phyloP scores from a whole-genome alignment of 2,329 filamentous ascomycete genomes.

The Ceratocystis lukuohia region DNA sequence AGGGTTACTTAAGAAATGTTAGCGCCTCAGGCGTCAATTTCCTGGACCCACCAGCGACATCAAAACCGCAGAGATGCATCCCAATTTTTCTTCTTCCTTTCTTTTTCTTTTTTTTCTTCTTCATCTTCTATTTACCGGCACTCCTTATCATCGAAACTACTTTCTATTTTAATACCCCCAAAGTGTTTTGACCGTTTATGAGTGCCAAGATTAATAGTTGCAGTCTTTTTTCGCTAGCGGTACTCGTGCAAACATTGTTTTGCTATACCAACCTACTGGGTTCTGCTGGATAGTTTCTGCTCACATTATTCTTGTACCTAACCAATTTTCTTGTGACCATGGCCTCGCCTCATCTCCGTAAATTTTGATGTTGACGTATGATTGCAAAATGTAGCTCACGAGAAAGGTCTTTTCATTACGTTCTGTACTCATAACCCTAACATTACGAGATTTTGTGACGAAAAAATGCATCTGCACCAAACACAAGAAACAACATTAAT shows the following conservation, averaged over 20 bases:
- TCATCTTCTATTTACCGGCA: constrained; percentile 50
- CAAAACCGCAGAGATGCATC: constrained; percentile 12
- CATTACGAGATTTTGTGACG: neutral
- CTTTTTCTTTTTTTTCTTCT: constrained; percentile 27
- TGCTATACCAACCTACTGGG: constrained; percentile 47
- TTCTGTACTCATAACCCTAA: neutral
- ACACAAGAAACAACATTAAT: neutral
- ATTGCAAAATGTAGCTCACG: too few relatives aligned
- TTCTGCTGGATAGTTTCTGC: constrained; percentile 96
- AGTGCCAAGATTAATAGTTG: constrained; percentile 63
- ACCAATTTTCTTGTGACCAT: neutral
- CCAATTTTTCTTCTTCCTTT: constrained; percentile 21
- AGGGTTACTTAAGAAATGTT: neutral
- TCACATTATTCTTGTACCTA: constrained; percentile 41
- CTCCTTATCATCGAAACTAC: constrained; percentile 92
- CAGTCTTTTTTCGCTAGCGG: constrained; percentile 99
- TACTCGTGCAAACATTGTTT: constrained; percentile 48
- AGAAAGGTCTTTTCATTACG: too few relatives aligned
- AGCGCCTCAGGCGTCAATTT: neutral
- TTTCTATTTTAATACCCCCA: constrained; percentile 41
- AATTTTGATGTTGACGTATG: too few relatives aligned
- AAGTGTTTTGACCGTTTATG: constrained; percentile 80
- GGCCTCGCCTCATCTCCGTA: neutral
- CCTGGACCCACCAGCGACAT: constrained; percentile 3
- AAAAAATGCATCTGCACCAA: neutral